Evolutionary conservation across 331 rosid species (phyloP), one percentile per base, ranked within the genome.

Genomic region (Malus hybrid): DNA sequence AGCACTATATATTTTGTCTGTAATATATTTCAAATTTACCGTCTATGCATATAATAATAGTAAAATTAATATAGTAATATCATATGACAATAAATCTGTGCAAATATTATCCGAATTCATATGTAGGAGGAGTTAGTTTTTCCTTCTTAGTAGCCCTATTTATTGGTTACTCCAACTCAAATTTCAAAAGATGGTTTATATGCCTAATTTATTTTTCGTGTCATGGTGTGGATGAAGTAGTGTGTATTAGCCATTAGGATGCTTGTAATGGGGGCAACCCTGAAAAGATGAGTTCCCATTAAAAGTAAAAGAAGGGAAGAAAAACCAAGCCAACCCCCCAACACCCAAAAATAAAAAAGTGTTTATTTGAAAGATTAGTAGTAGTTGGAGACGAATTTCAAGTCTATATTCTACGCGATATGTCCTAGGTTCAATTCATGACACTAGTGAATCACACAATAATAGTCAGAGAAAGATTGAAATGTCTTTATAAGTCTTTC

Each of bases 231-330:
- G 1, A 48, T 48, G 18, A 2, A 9, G 29, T 4, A 7, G 63
- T 57, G 29, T 57, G 13, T 57, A 46, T 58, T 28, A 5, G 26
- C 30, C 60, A 78, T 58, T 69, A n/a, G 66, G 83, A 81, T 82
- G 88, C 86, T 83, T 84, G 78, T 42, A 74, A 74, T 32, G 70
- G 68, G 79, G 67, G 87, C 81, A 81, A 86, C 64, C 76, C 44
- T 39, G 57, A 82, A 5, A 55, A 71, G 62, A 65, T 64, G 55
- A 71, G 66, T 75, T 20, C 82, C 78, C 55, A 62, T 56, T 50
- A 71, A 75, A 84, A 77, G 55, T n/a, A 39, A 63, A 55, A 75
- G 5, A 50, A 2, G 61, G 32, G 60, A 71, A 60, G 70, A 63
- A 52, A 50, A 81, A 46, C 68, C 26, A 81, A 29, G 61, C 19